Evolutionary conservation across 75 land plant genomes (phyloP), one percentile per base, ranked within the genome.

Genomic region (Pinus taeda): DNA sequence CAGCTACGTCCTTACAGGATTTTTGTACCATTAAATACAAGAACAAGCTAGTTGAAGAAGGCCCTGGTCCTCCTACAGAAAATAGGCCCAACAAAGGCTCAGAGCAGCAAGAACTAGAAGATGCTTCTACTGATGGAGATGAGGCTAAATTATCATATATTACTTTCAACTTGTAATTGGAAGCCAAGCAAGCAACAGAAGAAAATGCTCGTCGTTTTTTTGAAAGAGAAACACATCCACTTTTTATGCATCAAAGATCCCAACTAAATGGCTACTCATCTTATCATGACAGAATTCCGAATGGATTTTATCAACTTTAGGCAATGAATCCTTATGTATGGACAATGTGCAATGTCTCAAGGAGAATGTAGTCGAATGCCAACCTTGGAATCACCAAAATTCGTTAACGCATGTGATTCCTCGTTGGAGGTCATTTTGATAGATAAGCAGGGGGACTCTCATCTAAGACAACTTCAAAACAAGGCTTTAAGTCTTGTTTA

Each of bases 301-400:
- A 92, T 85, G 97, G 97, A 4, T 92, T 94, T 79, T 92, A 92
- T 58, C 82, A 78, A 58, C 83, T 94, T 59, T 57, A 83, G 80
- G 97, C 94, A n/a, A 92, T 94, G 89, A 85, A 94, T 79, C 94
- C 97, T 2, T 87, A 94, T 72, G 62, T 94, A 30, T 94, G 97
- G 94, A 62, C 77, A 8, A 88, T 94, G 90, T 94, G 97, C 87
- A 91, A 88, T 81, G 87, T 85, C 1, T 57, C 80, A 17, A 86
- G 84, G 2, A 57, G 92, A 87, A 76, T 87, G 91, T 53, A 87
- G 82, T 57, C 80, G 75, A 15, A 39, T 94, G 81, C 97, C 97
- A 74, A 75, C 92, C 26, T 80, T 94, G 74, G 76, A 79, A 65
- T 79, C 91, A 13, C 86, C 92, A 17, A 84, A 78, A 65, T 85